A percentile compares a stretch with the other conserved stretches of the same genome.
Conservation (phyloP, 2,329 filamentous ascomycete genomes). For the Cladophialophora yegresii region DNA sequence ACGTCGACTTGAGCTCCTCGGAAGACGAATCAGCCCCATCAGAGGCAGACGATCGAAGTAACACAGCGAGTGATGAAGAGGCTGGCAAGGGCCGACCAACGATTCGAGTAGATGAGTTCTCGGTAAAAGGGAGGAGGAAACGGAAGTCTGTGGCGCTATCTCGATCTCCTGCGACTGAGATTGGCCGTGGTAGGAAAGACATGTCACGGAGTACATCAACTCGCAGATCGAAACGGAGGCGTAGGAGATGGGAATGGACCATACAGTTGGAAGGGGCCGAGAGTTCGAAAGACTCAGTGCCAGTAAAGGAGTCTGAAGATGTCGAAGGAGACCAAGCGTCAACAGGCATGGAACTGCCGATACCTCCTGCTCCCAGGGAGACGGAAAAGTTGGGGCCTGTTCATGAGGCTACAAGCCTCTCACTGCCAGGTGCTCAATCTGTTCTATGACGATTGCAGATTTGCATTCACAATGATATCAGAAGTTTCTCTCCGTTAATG, state of each 20-base stretch:
- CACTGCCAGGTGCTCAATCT: neutral
- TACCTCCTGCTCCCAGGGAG: neutral
- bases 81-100: neutral
- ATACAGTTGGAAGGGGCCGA: neutral
- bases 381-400: neutral
- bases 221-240: constrained; percentile 26
- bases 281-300: neutral
- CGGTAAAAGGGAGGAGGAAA: constrained; percentile 25
- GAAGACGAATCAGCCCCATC: constrained; percentile 29
- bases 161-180: constrained; percentile 6
- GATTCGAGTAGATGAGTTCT: constrained; percentile 22
- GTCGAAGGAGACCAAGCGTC: neutral
- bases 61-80: constrained; percentile 8
- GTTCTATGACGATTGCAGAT: neutral
- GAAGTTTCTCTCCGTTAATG: neutral
- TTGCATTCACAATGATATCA: neutral
- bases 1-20: constrained; percentile 53
- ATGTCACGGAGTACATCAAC: constrained; percentile 18
- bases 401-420: neutral
- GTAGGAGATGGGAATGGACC: constrained; percentile 34
- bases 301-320: neutral
- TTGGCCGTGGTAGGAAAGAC: constrained; percentile 13
- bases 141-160: constrained; percentile 21
- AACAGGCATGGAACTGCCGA: neutral
- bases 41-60: constrained; percentile 20